Conservation (phyloP, 2,329 filamentous ascomycete genomes). For the Monosporascus cannonballus region DNA sequence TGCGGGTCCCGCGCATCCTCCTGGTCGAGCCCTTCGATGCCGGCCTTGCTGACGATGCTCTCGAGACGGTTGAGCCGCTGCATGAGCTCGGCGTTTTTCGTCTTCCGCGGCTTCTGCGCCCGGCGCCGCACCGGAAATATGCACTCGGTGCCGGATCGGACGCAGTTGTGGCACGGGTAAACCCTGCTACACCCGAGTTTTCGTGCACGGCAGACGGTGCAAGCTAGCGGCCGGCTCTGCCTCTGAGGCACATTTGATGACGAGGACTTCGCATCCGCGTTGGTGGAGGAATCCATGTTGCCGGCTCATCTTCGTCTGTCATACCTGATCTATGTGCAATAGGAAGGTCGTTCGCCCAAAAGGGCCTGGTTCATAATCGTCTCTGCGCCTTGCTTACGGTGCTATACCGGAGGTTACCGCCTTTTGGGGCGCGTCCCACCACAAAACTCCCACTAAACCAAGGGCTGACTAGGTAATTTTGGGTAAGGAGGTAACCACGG, state of each 20-base stretch:
- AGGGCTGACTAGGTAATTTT: too few species aligned
- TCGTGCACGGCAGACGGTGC: constrained; percentile 56
- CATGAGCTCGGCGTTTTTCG: constrained; percentile 37
- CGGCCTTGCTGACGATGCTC: constrained; percentile 38
- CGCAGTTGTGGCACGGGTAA: constrained; percentile 50
- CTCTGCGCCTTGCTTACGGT: too few species aligned
- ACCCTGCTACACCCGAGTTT: constrained; percentile 56
- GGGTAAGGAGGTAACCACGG: too few species aligned
- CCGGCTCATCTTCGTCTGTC: background rate
- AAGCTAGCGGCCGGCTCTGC: constrained; percentile 37
- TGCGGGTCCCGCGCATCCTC: background rate
- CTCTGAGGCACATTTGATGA: background rate
- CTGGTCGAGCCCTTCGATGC: constrained; percentile 21
- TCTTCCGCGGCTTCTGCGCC: constrained; percentile 33
- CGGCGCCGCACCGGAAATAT: constrained; percentile 39
- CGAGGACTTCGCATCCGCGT: background rate
- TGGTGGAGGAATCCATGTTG: background rate
- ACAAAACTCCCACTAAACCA: too few species aligned
- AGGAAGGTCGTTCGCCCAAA: too few species aligned
- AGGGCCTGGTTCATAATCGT: too few species aligned
- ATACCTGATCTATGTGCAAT: too few species aligned
- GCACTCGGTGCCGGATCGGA: constrained; percentile 41
- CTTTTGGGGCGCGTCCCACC: too few species aligned
- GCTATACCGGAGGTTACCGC: too few species aligned
- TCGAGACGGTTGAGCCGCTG: constrained; percentile 38